These are phyloP conservation scores for Plasmodium vivax DNA, from an alignment of 169 alveolate genomes.

Conservation along the genomic window DNA sequence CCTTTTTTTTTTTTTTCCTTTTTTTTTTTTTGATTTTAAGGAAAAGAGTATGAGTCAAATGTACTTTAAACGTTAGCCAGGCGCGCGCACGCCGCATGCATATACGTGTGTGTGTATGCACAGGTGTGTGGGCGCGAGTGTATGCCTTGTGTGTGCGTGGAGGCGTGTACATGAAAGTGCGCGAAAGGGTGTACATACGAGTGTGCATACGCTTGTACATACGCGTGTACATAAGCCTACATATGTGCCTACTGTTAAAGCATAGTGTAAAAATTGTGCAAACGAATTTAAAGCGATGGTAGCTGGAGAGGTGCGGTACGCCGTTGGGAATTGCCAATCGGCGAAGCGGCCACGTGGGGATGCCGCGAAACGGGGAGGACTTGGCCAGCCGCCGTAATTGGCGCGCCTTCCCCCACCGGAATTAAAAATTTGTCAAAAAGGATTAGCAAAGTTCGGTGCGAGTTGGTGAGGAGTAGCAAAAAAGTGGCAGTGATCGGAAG, in stretches of 20 bases:
- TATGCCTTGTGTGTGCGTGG: neutral
- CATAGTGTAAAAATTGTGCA: neutral
- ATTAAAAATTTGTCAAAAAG: neutral
- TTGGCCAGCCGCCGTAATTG: neutral
- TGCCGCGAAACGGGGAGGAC: neutral
- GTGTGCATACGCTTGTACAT: neutral
- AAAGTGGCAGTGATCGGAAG: neutral
- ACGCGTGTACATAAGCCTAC: neutral
- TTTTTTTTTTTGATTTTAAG: neutral
- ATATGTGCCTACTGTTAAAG: neutral
- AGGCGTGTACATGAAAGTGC: neutral
- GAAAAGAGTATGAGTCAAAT: neutral
- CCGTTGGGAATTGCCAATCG: neutral
- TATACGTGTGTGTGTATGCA: neutral
- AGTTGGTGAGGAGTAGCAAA: neutral
- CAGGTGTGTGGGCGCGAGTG: neutral
- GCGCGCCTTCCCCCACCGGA: neutral
- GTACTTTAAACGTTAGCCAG: neutral
- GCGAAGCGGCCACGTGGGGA: neutral
- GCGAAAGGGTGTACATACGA: too few relatives aligned
- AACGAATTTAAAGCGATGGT: neutral
- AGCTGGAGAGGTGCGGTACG: neutral
- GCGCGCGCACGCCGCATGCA: neutral
- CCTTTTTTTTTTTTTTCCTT: neutral
- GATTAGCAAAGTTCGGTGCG: neutral